Evolutionary conservation across 805 yeast genomes (phyloP), one percentile per base, ranked within the genome.

Genomic region (Yamadazyma laniorum): DNA sequence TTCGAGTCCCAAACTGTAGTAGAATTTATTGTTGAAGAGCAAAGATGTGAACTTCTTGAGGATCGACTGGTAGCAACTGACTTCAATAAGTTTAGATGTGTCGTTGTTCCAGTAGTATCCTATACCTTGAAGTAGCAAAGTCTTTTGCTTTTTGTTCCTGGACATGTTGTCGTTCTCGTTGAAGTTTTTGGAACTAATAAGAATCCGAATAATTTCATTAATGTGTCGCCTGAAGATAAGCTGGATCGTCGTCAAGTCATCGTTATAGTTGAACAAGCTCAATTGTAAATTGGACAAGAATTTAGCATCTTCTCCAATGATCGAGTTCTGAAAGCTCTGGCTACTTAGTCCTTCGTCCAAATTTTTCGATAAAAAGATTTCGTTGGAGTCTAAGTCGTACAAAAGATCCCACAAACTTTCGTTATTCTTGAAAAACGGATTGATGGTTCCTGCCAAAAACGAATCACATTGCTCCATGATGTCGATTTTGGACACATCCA

Each of bases 391-490:
- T 44, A 83, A 49, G 53, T 83, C 81, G 40, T 79, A 75, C 43
- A 77, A 69, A 22, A 79, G 55, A 54, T 83, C 85, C 83, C 85
- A 82, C 15, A 74, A 51, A 31, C 66, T 67, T 22, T 63, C 66
- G 40, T 72, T 72, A 22, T 74, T 68, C 49, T 77, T 78, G 52
- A 83, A 75, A 28, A 80, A 72, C 12, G 82, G 75, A 52, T 83
- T 83, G 28, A 82, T 77, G 3, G 88, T 81, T 3, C 91, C 91
- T 2, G 84, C 72, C 33, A 83, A 59, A 48, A 65, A 77, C 19
- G 61, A 61, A 21, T 49, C 63, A 43, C 62, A 68, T 35, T 52
- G 59, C 43, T 66, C 65, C 35, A 79, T 55, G 1, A 72, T 45
- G 42, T 77, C 80, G 30, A 80, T 60, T 42, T 78, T 72, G 2